Base-by-base conservation (phyloP, 441 rosid species). In the Sinapis alba region DNA sequence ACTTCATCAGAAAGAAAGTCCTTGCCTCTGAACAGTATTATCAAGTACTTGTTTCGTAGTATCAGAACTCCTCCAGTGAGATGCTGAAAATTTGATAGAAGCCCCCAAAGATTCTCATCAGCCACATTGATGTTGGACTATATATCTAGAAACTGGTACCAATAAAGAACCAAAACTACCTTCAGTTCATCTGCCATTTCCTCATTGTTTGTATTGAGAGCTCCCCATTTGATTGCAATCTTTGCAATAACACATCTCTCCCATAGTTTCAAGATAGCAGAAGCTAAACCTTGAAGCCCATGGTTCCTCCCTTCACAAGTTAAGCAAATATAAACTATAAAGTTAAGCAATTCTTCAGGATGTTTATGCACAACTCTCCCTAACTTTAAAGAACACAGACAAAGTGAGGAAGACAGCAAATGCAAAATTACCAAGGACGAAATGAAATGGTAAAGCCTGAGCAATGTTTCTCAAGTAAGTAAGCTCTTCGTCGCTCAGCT, bases 181-280 rank as follows among this genome's bases (percentile, higher is more conserved):
- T 91, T 93, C 58, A 93, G 84, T 79, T 89, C 90, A 69, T 86
- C 58, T 16, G 94, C 96, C 98, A 93, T 93, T 79, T 84, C 85
- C 79, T 88, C 92, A 86, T 88, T 91, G 85, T 83, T 79, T 10
- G 90, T 84, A 77, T 91, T 91, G 26, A 79, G 85, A 77, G 84
- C 77, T 64, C 97, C 98, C 98, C 96, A 88, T 79, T 93, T 93
- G 74, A 93, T 86, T 21, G 96, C 88, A 81, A 93, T 86, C 85
- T 93, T 93, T 61, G 87, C 96, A 53, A 93, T 83, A 59, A 79
- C 73, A 85, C 89, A 80, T 59, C 71, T 89, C 83, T 91, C 85
- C 98, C 98, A 93, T 77, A 93, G 74, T 75, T 88, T 91, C 73
- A 85, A 63, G 57, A 93, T 88, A 10, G 97, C 92, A 81, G 84